A percentile compares a stretch with the other conserved stretches of the same genome.
These are phyloP conservation scores for Tephrocybe sp. DNA, from an alignment of 768 basidiomycete genomes.

Conservation along the genomic window DNA sequence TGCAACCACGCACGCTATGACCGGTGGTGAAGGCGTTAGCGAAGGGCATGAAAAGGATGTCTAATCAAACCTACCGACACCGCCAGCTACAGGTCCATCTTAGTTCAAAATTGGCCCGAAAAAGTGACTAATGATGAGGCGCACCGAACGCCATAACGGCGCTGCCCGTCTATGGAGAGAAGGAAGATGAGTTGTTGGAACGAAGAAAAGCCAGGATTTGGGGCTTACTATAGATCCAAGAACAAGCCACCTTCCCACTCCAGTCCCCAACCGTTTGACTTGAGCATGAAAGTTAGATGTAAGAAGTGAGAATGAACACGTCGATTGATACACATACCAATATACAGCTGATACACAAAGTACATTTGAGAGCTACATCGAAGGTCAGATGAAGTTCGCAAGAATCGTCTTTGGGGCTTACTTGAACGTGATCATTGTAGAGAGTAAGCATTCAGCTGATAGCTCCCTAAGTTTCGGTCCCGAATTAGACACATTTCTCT, in stretches of 20 bases:
- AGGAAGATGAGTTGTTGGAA: background rate
- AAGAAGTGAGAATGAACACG: background rate
- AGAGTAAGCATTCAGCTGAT: constrained; percentile 28
- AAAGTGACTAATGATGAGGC: background rate
- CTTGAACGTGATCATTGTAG: constrained; percentile 24
- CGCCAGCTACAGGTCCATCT: constrained; percentile 20
- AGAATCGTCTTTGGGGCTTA: constrained; percentile 16
- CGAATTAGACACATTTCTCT: too few relatives aligned
- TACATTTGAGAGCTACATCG: constrained; percentile 40
- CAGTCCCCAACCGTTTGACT: constrained; percentile 27
- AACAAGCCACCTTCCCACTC: constrained; percentile 24
- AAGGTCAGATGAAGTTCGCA: background rate
- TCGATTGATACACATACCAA: constrained; percentile 21
- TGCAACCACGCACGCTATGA: constrained; percentile 30
- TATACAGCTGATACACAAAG: constrained; percentile 41
- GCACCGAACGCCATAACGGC: constrained; percentile 31
- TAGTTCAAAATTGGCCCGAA: background rate
- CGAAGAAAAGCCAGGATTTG: too few relatives aligned
- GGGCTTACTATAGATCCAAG: constrained; percentile 27
- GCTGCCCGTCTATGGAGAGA: constrained; percentile 19
- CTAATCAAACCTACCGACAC: constrained; percentile 24
- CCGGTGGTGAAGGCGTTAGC: too few relatives aligned
- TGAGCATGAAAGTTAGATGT: constrained; percentile 19
- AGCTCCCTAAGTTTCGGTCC: constrained; percentile 27
- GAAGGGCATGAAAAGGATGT: background rate